Conservation (phyloP, 2,329 filamentous ascomycete genomes). For the Grosmannia serpens region DNA sequence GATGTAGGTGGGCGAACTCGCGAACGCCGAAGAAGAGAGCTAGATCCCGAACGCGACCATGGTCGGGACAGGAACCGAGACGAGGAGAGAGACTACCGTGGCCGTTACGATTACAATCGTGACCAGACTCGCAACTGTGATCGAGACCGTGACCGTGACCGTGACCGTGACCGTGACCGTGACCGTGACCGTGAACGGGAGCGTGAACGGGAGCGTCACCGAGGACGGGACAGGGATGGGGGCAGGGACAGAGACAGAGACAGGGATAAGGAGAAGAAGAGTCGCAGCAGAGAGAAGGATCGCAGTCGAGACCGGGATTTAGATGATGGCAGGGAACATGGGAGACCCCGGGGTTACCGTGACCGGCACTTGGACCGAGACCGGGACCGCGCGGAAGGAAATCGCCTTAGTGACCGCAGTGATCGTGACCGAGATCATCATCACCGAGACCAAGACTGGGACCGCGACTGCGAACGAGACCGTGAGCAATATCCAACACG, state of each 20-base stretch:
- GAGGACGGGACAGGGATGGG: constrained; percentile 19
- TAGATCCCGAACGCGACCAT: constrained; percentile 22
- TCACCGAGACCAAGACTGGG: constrained; percentile 10
- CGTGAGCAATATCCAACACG: constrained; percentile 21
- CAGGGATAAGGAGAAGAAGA: constrained; percentile 14
- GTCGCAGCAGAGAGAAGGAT: constrained; percentile 13
- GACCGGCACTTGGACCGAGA: constrained; percentile 12
- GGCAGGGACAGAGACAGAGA: neutral
- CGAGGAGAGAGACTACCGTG: neutral
- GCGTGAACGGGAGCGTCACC: constrained; percentile 16
- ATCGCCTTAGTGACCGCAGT: constrained; percentile 22
- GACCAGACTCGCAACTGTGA: constrained; percentile 21
- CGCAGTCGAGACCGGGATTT: constrained; percentile 8
- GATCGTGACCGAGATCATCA: constrained; percentile 22
- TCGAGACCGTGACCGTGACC: constrained; percentile 20
- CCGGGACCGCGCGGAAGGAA: constrained; percentile 17
- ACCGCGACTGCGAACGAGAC: constrained; percentile 15
- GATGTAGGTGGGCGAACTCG: constrained; percentile 13
- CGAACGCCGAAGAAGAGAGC: constrained; percentile 15
- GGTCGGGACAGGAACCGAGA: constrained; percentile 17
- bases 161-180: constrained; percentile 22
- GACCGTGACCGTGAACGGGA: constrained; percentile 21
- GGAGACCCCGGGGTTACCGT: constrained; percentile 7
- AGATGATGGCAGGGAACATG: neutral
- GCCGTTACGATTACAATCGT: constrained; percentile 19